Evolutionary conservation across 228 moss, liverwort and hornwort genomes (phyloP), one percentile per base, ranked within the genome.

Genomic region (Sphagnum fallax): DNA sequence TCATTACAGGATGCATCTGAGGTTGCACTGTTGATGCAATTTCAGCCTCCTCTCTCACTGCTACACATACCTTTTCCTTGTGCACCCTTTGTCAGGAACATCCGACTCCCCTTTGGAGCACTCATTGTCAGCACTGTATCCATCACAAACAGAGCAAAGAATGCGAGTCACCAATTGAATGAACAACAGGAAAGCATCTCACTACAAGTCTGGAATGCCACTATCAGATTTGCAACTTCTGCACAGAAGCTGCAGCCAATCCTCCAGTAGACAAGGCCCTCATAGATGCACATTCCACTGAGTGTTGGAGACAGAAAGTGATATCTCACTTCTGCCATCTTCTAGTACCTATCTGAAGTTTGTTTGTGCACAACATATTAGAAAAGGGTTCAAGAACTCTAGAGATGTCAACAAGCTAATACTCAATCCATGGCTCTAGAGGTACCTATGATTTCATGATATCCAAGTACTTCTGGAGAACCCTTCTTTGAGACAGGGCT

Each of bases 41-140:
- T 15, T 15, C 15, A 60, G 15, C 2, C 59, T 60, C 59, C 14
- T 32, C 32, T 32, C 32, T 32, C 32, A 32, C 32, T 32, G 32
- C 32, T 32, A 32, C 32, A 32, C 32, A 16, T 74, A 82, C 84
- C 80, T 80, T 63, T 81, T 81, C 57, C 77, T 70, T n/a, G 73
- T 10, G 58, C 76, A 67, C 55, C 70, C 51, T 74, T 77, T 81
- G 55, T 77, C 80, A 2, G 67, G 77, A 16, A 76, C 80, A 51
- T 81, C 84, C 3, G 84, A 81, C 47, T 84, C 84, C n/a, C 63
- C 80, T 77, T 84, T 84, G 6, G 84, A 84, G 58, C 69, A 77
- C 10, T 84, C 84, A 50, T 84, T 84, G 53, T 84, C 84, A 5
- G 55, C 84, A 70, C 84, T 82, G 72, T 1, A 32, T 32, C 32